These are phyloP conservation scores for Metarhizium guizhouense DNA, from an alignment of 2,329 filamentous ascomycete species.

Conservation along the genomic window DNA sequence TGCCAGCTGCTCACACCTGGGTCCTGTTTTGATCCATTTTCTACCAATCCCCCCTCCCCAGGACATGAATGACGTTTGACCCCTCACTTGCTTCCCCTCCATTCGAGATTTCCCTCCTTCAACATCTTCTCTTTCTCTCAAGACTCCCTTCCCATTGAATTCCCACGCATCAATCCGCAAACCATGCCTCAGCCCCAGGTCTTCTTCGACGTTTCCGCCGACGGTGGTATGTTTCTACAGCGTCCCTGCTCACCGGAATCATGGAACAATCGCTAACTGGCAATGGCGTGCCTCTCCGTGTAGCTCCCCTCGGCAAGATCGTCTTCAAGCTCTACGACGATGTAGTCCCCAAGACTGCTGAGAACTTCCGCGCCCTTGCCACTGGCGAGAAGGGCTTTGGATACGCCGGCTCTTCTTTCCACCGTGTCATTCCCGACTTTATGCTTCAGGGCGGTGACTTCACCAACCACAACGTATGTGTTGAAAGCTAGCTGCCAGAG, in stretches of 20 bases:
- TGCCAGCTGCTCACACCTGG: neutral
- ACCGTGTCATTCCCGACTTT: slow-evolving; percentile 87
- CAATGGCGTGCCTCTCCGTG: neutral
- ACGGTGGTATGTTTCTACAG: slow-evolving; percentile 7
- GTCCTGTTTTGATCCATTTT: slow-evolving; percentile 1
- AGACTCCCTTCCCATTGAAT: neutral
- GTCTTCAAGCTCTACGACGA: slow-evolving; percentile 83
- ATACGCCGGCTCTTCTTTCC: slow-evolving; percentile 77
- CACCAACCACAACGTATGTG: slow-evolving; percentile 72
- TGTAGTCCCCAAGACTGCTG: slow-evolving; percentile 76
- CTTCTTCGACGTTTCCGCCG: slow-evolving; percentile 9
- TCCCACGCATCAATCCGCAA: neutral
- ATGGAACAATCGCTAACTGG: neutral
- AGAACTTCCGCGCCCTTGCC: slow-evolving; percentile 81
- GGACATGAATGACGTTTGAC: slow-evolving; percentile 7
- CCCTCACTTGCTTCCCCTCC: slow-evolving; percentile 5
- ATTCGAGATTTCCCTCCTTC: slow-evolving; percentile 1
- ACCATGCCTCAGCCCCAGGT: slow-evolving; percentile 5
- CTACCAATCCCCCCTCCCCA: neutral
- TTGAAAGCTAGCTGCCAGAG: neutral
- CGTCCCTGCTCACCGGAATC: neutral
- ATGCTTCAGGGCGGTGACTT: slow-evolving; percentile 97
- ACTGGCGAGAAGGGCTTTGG: slow-evolving; percentile 72
- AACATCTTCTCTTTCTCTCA: neutral
- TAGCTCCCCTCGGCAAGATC: slow-evolving; percentile 53